phyloP scores from a whole-genome alignment of 2,329 filamentous ascomycete species.

The Aspergillus vadensis region DNA sequence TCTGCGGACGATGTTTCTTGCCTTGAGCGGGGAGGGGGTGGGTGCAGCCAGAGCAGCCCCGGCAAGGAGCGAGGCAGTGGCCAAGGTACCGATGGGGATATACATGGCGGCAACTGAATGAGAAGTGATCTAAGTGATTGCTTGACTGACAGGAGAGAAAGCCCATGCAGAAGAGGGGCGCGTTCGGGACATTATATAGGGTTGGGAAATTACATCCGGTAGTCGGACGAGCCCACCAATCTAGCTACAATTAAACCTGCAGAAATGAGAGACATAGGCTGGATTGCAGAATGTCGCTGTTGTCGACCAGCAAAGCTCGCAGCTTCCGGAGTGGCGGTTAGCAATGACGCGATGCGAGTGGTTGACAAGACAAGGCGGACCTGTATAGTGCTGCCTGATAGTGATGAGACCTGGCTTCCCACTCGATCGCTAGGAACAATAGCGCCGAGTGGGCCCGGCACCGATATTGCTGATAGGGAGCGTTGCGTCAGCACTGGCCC shows the following conservation, averaged over 20 bases:
- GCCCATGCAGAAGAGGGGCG: neutral
- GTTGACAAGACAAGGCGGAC: neutral
- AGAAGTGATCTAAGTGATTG: neutral
- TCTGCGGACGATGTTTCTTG: neutral
- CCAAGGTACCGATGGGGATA: neutral
- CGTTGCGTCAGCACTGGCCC: conserved; percentile 1
- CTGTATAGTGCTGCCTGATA: conserved; percentile 1
- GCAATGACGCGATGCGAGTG: neutral
- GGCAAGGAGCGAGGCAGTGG: conserved; percentile 1
- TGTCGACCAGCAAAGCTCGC: neutral
- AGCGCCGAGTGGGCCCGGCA: neutral
- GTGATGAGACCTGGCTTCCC: neutral
- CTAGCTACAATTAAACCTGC: neutral
- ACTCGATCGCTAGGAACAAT: neutral
- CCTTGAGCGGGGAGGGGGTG: conserved; percentile 1
- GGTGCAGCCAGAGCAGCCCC: neutral
- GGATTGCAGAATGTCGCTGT: neutral
- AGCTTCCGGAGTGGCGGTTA: neutral
- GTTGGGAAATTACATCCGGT: neutral
- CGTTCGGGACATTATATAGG: neutral
- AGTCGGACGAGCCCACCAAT: neutral
- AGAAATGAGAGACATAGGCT: neutral
- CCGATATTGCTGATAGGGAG: conserved; percentile 9
- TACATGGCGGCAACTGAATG: neutral
- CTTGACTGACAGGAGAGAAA: neutral